Base-by-base conservation (phyloP, 371 early-diverging fungal genomes). In the Mucor saturninus region DNA sequence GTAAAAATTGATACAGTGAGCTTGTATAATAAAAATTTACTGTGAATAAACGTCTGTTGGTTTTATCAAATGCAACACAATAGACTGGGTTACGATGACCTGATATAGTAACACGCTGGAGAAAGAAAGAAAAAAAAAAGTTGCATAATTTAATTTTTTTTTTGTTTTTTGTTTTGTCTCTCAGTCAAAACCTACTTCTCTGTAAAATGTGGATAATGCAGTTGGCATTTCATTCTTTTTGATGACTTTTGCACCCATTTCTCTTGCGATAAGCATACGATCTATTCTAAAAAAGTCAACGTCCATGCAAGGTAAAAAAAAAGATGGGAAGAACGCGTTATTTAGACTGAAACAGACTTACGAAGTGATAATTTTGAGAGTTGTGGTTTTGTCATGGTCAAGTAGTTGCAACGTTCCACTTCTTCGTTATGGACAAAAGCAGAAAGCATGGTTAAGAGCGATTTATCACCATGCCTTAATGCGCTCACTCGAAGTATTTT, bases 71-170 rank as follows among this genome's bases (percentile, higher is more conserved):
- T 21, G 84, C 77, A 8, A 88, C 76, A 64, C 90, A 91, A 68
- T 83, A 95, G 3, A 89, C 87, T 32, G 92, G 85, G 56, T 76
- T 83, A 37, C 89, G 79, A 72, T 95, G 95, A 1, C 95, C 95
- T 56, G 85, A 86, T 63, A 92, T 79, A 32, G 85, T 81, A 15
- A 88, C 89, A 15, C 87, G 76, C 80, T 85, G 71, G 49, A 75
- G 11, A 14, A 14, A 42, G 4, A 63, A 57, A 35, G 7, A 35
- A 35, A 35, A 35, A 59, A 67, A 29, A 63, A 39, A 11, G 53
- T 26, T 31, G 62, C 46, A 49, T 55, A 65, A n/a, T 62, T 31
- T 21, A 21, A 61, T 29, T 55, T 38, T 30, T 38, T 30, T 50
- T 58, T 2, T 52, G 56, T 10, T 55, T 29, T 53, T 2, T 11